Base-by-base conservation (phyloP, 495 filamentous ascomycete genomes). In the Penicillium bialowiezense region DNA sequence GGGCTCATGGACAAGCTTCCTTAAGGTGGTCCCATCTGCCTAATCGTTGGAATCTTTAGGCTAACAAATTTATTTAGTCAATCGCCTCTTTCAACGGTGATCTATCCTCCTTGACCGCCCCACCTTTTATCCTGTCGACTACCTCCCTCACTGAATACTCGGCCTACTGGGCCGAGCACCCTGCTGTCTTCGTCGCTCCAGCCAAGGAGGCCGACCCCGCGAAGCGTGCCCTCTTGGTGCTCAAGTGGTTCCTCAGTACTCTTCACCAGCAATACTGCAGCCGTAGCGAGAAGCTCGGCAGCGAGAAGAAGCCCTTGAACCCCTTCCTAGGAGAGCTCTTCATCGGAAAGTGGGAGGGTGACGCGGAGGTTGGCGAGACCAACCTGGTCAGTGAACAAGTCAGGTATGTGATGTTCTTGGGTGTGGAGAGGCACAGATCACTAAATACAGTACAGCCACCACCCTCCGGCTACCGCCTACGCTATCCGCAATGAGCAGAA, bases 51-150 rank as follows among this genome's bases (percentile, higher is more conserved):
- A n/a, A 29, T 3, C 3, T 26, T 34, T 42, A 29, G 18, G 33
- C 43, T 33, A 32, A 41, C 24, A 41, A 36, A 53, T 54, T 55
- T 39, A 44, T n/a, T 50, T 44, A 95, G 90, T 95, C 91, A 21
- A 90, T 98, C 60, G 89, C 93, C 31, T 93, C 90, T 15, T 97
- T 97, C 77, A 96, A 90, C 70, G 93, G 95, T 59, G 93, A 98
- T 59, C 83, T 98, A 36, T 88, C 92, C 10, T 90, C 90, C 44
- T 75, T 97, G 68, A 97, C 93, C 26, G 92, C 93, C 17, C 93
- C 93, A 31, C 89, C 93, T 9, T 98, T 97, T 67, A 97, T 98
- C 68, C 85, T 97, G 32, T 92, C 89, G 41, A 83, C 87, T 20
- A 96, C 88, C 47, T 95, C 90, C 56, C 79, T 98, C 42, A 88